phyloP scores from a whole-genome alignment of 2,329 filamentous ascomycete species.

The Aspergillus uvarum region DNA sequence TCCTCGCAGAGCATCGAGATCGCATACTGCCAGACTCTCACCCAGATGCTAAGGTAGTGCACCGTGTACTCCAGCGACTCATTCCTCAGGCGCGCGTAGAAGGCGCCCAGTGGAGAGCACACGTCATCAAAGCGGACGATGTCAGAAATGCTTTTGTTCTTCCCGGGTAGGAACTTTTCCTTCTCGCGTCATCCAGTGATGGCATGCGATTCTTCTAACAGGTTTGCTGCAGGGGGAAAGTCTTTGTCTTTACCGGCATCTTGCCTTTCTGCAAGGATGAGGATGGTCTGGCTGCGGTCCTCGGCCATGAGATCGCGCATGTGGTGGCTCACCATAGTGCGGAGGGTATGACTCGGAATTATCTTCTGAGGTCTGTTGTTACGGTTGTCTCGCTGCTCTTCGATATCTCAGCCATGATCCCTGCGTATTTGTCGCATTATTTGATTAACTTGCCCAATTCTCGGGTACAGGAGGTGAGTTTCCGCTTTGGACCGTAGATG shows the following conservation, averaged over 20 bases:
- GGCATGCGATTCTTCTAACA: slow-evolving; percentile 3
- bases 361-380: slow-evolving; percentile 33
- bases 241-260: slow-evolving; percentile 65
- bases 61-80: slow-evolving; percentile 54
- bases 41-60: slow-evolving; percentile 50
- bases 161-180: slow-evolving; percentile 48
- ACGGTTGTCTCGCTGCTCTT: slow-evolving; percentile 35
- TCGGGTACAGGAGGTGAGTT: slow-evolving; percentile 54
- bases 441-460: slow-evolving; percentile 55
- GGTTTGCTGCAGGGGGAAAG: slow-evolving; percentile 51
- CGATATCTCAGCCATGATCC: slow-evolving; percentile 40
- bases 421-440: slow-evolving; percentile 48
- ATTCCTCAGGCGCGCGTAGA: slow-evolving; percentile 52
- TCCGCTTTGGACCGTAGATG: neutral
- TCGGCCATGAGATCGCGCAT: slow-evolving; percentile 65
- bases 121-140: slow-evolving; percentile 55
- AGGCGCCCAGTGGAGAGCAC: slow-evolving; percentile 54
- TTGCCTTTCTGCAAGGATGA: slow-evolving; percentile 57
- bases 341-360: slow-evolving; percentile 53
- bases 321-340: slow-evolving; percentile 58
- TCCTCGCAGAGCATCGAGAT: slow-evolving; percentile 48
- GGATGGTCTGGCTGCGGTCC: slow-evolving; percentile 59
- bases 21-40: slow-evolving; percentile 53
- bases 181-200: neutral
- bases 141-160: slow-evolving; percentile 62